These are phyloP conservation scores for Trypanosoma congolense DNA, from an alignment of 208 protist species.

Conservation along the genomic window DNA sequence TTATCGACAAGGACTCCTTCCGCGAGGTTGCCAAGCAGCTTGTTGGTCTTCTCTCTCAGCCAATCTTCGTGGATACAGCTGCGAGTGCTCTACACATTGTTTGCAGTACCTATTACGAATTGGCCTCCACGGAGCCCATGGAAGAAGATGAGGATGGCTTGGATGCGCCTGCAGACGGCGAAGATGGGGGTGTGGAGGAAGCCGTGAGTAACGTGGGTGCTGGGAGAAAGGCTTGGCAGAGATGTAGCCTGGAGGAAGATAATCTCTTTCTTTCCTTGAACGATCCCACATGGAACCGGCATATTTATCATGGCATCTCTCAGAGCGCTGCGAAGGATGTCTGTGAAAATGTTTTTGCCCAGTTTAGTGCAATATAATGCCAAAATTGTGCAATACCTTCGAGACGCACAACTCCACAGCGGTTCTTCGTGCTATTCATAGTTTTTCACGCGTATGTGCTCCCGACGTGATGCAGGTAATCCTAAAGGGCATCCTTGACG, in stretches of 20 bases:
- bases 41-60: slow-evolving; percentile 50
- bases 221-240: no score
- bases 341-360: slow-evolving; percentile 67
- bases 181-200: no score
- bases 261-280: slow-evolving; percentile 60
- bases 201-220: no score
- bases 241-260: slow-evolving; percentile 72
- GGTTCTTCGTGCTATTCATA: slow-evolving; percentile 78
- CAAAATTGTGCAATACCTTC: slow-evolving; percentile 81
- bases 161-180: slow-evolving; percentile 1
- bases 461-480: slow-evolving; percentile 81
- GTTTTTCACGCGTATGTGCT: slow-evolving; percentile 76
- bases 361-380: slow-evolving; percentile 89
- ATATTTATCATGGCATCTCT: slow-evolving; percentile 80
- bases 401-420: slow-evolving; percentile 73
- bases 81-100: slow-evolving; percentile 76
- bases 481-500: slow-evolving; percentile 69
- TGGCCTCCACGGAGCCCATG: slow-evolving; percentile 34
- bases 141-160: slow-evolving; percentile 46
- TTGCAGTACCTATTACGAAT: slow-evolving; percentile 60
- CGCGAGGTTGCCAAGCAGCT: slow-evolving; percentile 79
- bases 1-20: slow-evolving; percentile 65
- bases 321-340: slow-evolving; percentile 49
- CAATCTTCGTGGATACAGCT: slow-evolving; percentile 62
- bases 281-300: slow-evolving; percentile 68